These are phyloP conservation scores for Mangifera indica DNA, from an alignment of 345 rosid species.

Conservation along the genomic window DNA sequence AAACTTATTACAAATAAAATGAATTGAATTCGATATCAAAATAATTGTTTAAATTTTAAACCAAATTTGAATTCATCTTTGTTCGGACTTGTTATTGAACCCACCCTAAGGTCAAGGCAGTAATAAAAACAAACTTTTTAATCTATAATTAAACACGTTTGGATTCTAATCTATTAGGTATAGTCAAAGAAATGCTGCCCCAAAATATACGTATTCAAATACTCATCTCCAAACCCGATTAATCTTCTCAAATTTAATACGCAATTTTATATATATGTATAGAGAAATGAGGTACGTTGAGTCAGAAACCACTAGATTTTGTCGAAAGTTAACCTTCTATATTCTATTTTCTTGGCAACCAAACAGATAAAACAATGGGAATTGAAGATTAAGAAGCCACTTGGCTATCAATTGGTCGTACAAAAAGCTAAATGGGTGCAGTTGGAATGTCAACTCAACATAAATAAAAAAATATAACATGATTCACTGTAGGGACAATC, in stretches of 20 bases:
- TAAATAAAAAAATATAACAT: neutral
- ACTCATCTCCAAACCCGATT: neutral
- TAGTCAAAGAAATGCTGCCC: conserved; percentile 25
- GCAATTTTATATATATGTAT: neutral
- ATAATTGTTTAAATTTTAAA: too few relatives aligned
- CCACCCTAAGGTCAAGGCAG: too few relatives aligned
- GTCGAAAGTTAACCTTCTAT: neutral
- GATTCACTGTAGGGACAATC: neutral
- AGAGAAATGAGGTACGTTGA: neutral
- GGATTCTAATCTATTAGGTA: neutral
- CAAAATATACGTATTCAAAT: neutral
- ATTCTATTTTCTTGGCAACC: neutral
- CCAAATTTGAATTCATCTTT: too few relatives aligned
- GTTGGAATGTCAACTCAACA: too few relatives aligned
- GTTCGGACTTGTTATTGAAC: too few relatives aligned
- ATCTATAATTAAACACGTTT: too few relatives aligned
- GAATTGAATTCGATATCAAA: too few relatives aligned
- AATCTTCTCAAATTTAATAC: conserved; percentile 14
- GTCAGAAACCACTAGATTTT: conserved; percentile 16
- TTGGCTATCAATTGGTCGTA: too few relatives aligned
- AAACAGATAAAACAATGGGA: neutral
- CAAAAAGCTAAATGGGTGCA: neutral
- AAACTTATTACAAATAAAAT: too few relatives aligned
- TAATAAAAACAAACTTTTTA: too few relatives aligned
- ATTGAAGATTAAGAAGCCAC: too few relatives aligned